Evolutionary conservation across 2,329 filamentous ascomycete species (phyloP), one percentile per base, ranked within the genome.

Genomic region (Aspergillus sp.): DNA sequence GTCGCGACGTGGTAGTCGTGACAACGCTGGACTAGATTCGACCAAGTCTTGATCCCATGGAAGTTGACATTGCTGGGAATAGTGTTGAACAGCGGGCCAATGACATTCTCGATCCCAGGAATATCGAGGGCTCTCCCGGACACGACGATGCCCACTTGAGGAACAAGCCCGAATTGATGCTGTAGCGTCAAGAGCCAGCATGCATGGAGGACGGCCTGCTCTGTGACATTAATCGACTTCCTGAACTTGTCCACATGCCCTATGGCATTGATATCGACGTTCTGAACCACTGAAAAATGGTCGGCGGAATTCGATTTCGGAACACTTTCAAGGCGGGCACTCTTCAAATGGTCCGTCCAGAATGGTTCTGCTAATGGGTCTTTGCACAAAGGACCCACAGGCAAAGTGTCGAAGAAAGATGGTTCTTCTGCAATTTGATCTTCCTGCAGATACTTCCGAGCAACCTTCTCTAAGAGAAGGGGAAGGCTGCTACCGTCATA

Each of bases 1-100:
- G 74, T 69, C 0, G 71, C 63, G 1, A 76, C 71, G 50, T 84
- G 85, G 51, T 81, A 86, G 0, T 74, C 60, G 46, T 94, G 85
- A 39, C 82, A 84, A 31, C 65, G 61, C 11, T 61, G 65, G 14
- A 86, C 64, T 1, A 86, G 55, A 0, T 72, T 67, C 1, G 60
- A 52, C 75, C 81, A 86, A 0, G 68, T 75, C 4, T 69, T 62
- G 0, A 57, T 49, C 1, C 54, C 41, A 5, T 58, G 39, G 10
- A 71, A 43, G 4, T 61, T 51, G 20, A 77, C 58, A 34, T 74
- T 69, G 51, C 82, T 86, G 0, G 88, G 86, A 1, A 95, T 64
- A 0, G 86, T 94, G 52, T 95, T 95, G 69, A 95, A 93, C 13
- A 95, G 62, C 0, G 89, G 88, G 0, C 88, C 89, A 26, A 91